A percentile compares a stretch with the other conserved stretches of the same genome.
Evolutionary conservation across 495 filamentous ascomycete genomes (phyloP).

Genomic region (Aspergillus baeticus): DNA sequence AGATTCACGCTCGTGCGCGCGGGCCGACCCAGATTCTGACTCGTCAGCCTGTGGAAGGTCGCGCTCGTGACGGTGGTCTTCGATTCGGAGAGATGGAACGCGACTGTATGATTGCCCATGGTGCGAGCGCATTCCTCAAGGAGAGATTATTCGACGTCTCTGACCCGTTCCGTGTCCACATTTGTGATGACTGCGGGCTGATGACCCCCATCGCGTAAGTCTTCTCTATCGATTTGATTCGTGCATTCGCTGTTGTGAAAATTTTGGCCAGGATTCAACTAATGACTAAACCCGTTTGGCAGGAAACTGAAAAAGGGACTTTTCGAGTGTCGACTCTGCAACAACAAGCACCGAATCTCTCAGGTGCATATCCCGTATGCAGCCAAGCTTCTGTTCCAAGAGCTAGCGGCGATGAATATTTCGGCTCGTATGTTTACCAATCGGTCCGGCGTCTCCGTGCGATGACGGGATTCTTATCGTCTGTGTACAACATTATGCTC

Average conservation of each 20-base stretch:
- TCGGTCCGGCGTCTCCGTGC: slow-evolving; percentile 49
- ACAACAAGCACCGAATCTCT: slow-evolving; percentile 97
- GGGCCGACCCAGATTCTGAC: slow-evolving; percentile 97
- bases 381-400: slow-evolving; percentile 97
- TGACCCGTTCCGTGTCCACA: slow-evolving; percentile 97
- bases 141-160: slow-evolving; percentile 96
- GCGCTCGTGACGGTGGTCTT: slow-evolving; percentile 94
- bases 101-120: slow-evolving; percentile 99
- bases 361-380: slow-evolving; percentile 98
- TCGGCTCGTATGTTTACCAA: slow-evolving; percentile 94
- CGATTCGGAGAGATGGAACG: slow-evolving; percentile 99
- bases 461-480: slow-evolving; percentile 21
- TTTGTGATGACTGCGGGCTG: slow-evolving; percentile 97
- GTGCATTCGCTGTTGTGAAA: slow-evolving; percentile 1
- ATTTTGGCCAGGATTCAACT: slow-evolving; percentile 12
- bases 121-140: slow-evolving; percentile 93
- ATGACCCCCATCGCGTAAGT: slow-evolving; percentile 99
- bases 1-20: slow-evolving; percentile 95
- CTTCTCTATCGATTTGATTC: not conserved
- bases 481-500: slow-evolving; percentile 7
- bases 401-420: slow-evolving; percentile 97
- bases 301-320: slow-evolving; percentile 93
- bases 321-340: slow-evolving; percentile 95
- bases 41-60: slow-evolving; percentile 95
- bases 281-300: slow-evolving; percentile 24